These are phyloP conservation scores for Penicillium sp. DNA, from an alignment of 2,329 filamentous ascomycete genomes.

Conservation along the genomic window DNA sequence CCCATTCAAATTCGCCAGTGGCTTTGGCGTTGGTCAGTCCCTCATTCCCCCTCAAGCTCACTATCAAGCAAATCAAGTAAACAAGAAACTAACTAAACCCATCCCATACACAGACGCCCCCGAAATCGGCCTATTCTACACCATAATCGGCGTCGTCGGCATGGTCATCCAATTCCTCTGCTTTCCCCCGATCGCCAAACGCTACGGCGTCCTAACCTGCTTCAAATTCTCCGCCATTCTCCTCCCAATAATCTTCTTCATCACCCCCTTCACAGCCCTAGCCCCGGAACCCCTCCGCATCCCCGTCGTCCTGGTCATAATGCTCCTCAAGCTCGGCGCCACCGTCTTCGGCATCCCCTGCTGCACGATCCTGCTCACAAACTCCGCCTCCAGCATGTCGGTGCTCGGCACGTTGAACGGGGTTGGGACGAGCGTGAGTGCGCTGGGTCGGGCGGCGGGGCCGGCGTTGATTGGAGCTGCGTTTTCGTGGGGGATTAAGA, in stretches of 20 bases:
- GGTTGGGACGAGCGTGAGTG: conserved; percentile 79
- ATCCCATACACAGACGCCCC: conserved; percentile 57
- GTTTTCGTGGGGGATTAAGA: conserved; percentile 75
- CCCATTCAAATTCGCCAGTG: conserved; percentile 80
- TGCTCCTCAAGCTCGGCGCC: conserved; percentile 72
- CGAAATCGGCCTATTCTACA: conserved; percentile 83
- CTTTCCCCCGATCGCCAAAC: conserved; percentile 74
- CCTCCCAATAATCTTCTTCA: conserved; percentile 74
- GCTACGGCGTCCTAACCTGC: conserved; percentile 73
- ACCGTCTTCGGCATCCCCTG: conserved; percentile 88
- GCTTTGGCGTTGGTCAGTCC: conserved; percentile 65
- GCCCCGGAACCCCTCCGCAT: conserved; percentile 58
- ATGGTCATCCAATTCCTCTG: conserved; percentile 83
- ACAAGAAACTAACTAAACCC: neutral
- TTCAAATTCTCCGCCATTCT: conserved; percentile 67
- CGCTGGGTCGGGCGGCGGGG: conserved; percentile 75
- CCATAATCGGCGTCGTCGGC: conserved; percentile 75
- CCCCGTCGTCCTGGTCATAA: conserved; percentile 62
- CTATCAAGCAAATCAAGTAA: neutral
- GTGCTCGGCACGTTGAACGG: conserved; percentile 90
- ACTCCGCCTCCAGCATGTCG: conserved; percentile 72
- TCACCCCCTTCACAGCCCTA: conserved; percentile 80
- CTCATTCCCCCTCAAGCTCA: neutral
- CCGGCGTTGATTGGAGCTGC: conserved; percentile 72
- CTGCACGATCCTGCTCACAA: conserved; percentile 86